Evolutionary conservation across 2,329 filamentous ascomycete genomes (phyloP).

Genomic region (Fusarium tanahbumbuense): DNA sequence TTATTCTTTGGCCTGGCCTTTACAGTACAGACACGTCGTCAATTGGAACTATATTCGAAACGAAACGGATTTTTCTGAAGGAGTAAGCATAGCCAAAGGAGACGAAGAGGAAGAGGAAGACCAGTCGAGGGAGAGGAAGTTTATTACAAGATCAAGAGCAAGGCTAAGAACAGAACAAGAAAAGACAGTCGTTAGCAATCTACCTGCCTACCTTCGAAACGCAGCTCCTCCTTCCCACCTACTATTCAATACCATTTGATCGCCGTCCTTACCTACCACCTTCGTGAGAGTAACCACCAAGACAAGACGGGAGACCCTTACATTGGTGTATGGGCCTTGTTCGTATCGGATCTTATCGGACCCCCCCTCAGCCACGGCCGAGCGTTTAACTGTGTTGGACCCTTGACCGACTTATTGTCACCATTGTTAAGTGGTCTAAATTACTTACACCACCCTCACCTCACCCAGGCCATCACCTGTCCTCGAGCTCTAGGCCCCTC

Average conservation of each 20-base stretch:
- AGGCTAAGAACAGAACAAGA: conserved; percentile 40
- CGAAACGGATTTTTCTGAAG: conserved; percentile 20
- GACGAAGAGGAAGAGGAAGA: conserved; percentile 22
- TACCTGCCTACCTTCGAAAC: conserved; percentile 15
- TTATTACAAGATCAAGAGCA: conserved; percentile 20
- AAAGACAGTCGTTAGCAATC: conserved; percentile 25
- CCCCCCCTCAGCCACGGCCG: conserved; percentile 14
- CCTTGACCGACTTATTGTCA: conserved; percentile 36
- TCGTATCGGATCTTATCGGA: conserved; percentile 30
- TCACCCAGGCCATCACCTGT: conserved; percentile 25
- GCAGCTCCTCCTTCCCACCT: conserved; percentile 1
- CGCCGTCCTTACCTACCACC: conserved; percentile 30
- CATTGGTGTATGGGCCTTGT: conserved; percentile 29
- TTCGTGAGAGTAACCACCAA: conserved; percentile 27
- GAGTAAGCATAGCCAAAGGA: conserved; percentile 40
- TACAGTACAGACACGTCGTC: conserved; percentile 16
- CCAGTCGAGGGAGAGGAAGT: conserved; percentile 9
- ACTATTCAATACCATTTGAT: conserved; percentile 25
- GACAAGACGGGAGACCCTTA: conserved; percentile 31
- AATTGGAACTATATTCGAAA: conserved; percentile 2
- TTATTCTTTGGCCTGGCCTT: conserved; percentile 19
- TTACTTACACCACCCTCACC: conserved; percentile 36
- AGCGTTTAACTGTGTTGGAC: conserved; percentile 21
- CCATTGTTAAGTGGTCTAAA: conserved; percentile 16
- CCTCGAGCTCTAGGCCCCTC: conserved; percentile 36